A percentile compares a stretch with the other conserved stretches of the same genome.
These are phyloP conservation scores for Xylaria digitata DNA, from an alignment of 2,329 filamentous ascomycete species.

Conservation along the genomic window DNA sequence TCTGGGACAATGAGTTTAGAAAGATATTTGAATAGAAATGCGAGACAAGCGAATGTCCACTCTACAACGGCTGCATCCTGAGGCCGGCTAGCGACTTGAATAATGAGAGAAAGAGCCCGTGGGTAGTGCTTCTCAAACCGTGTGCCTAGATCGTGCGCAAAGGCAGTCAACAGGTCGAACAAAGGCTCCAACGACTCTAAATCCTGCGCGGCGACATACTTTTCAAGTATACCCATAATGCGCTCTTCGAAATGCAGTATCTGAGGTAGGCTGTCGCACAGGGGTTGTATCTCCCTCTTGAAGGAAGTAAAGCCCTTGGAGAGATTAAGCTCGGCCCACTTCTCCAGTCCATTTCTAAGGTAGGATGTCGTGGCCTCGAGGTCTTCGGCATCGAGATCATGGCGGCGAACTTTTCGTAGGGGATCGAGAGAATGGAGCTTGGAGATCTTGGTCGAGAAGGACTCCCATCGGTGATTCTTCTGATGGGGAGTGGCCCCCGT, in stretches of 20 bases:
- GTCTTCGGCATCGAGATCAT: conserved; percentile 84
- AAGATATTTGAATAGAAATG: conserved; percentile 97
- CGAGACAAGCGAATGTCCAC: conserved; percentile 94
- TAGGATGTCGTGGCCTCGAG: conserved; percentile 83
- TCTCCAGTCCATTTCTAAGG: conserved; percentile 82
- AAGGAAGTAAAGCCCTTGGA: conserved; percentile 84
- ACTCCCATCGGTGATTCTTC: conserved; percentile 89
- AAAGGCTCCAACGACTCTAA: conserved; percentile 85
- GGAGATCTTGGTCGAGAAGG: conserved; percentile 88
- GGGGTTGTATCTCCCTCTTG: conserved; percentile 75
- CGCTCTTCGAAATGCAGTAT: conserved; percentile 89
- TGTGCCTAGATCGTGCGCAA: conserved; percentile 91
- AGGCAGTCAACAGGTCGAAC: conserved; percentile 86
- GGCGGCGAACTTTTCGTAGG: conserved; percentile 85
- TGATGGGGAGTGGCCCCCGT: conserved; percentile 74
- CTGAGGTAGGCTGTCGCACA: conserved; percentile 91
- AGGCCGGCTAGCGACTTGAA: conserved; percentile 80
- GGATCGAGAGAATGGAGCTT: conserved; percentile 92
- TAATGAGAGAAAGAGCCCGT: conserved; percentile 77
- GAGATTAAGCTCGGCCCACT: conserved; percentile 93
- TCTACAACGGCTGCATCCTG: conserved; percentile 91
- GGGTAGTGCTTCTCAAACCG: conserved; percentile 91
- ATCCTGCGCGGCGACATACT: conserved; percentile 82
- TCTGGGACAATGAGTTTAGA: conserved; percentile 88
- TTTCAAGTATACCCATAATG: conserved; percentile 81